These are phyloP conservation scores for Allium cepa DNA, from an alignment of 106 monocot species.

Conservation along the genomic window DNA sequence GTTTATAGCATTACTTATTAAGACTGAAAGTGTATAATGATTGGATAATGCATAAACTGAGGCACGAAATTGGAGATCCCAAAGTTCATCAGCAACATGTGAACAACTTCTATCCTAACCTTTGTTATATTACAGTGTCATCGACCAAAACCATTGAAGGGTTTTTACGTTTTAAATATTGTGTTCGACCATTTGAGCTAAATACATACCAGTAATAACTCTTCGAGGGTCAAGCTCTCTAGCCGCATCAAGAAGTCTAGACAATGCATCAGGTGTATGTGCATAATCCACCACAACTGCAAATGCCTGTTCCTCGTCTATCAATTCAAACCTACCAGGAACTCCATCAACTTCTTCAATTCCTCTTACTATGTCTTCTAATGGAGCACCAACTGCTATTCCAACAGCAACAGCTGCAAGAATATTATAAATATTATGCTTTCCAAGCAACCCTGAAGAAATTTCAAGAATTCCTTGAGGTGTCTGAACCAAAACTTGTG, in stretches of 20 bases:
- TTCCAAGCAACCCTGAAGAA: conserved; percentile 84
- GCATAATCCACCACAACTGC: conserved; percentile 87
- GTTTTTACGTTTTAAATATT: too few species aligned
- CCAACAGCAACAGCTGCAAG: conserved; percentile 91
- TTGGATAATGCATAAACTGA: too few species aligned
- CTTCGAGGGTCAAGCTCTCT: conserved; percentile 66
- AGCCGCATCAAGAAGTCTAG: conserved; percentile 59
- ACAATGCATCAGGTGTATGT: conserved; percentile 54
- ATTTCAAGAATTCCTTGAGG: conserved; percentile 88
- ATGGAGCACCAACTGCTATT: conserved; percentile 71
- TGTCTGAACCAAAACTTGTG: conserved; percentile 80
- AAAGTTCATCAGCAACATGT: too few species aligned
- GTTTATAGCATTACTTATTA: too few species aligned
- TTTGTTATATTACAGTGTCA: too few species aligned
- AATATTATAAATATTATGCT: conserved; percentile 78
- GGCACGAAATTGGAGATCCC: too few species aligned
- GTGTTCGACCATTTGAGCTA: too few species aligned
- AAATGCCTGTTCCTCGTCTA: conserved; percentile 92
- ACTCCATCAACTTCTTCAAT: conserved; percentile 91
- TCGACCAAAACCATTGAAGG: too few species aligned
- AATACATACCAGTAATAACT: conserved; percentile 71
- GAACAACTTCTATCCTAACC: too few species aligned
- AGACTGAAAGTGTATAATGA: too few species aligned
- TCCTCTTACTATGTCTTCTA: conserved; percentile 90
- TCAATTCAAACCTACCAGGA: conserved; percentile 85